These are phyloP conservation scores for Diutina neorugosa DNA, from an alignment of 1,139 yeast species.

Conservation along the genomic window DNA sequence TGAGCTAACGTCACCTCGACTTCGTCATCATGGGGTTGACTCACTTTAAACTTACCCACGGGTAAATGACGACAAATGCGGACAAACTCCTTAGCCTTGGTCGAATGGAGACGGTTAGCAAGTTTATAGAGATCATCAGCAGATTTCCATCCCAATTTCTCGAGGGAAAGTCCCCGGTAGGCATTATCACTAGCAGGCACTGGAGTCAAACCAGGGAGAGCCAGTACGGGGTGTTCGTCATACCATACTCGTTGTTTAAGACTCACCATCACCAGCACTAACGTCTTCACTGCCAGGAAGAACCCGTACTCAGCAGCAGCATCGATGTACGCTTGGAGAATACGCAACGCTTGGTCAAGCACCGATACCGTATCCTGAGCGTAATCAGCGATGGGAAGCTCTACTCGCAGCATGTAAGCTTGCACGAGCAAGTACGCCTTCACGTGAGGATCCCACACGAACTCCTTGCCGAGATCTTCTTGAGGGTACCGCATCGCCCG, in stretches of 20 bases:
- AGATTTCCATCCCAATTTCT: constrained; percentile 10
- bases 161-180: neutral
- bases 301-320: constrained; percentile 80
- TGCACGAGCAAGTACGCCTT: constrained; percentile 78
- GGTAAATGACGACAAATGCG: constrained; percentile 38
- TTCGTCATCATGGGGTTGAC: constrained; percentile 19
- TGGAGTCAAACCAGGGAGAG: constrained; percentile 59
- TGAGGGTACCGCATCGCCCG: constrained; percentile 70
- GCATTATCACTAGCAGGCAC: neutral
- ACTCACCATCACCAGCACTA: constrained; percentile 70
- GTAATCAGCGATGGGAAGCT: constrained; percentile 90
- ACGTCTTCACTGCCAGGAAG: constrained; percentile 42
- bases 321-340: constrained; percentile 85
- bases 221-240: constrained; percentile 58
- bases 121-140: constrained; percentile 21
- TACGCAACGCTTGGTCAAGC: constrained; percentile 87
- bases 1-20: constrained; percentile 41
- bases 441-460: constrained; percentile 93
- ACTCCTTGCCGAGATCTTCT: constrained; percentile 48
- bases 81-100: constrained; percentile 22
- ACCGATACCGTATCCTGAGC: constrained; percentile 90
- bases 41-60: constrained; percentile 22
- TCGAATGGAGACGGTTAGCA: constrained; percentile 12
- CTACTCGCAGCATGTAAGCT: constrained; percentile 75
- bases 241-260: constrained; percentile 84